Percentiles rank a stretch among this genome's conserved stretches.
phyloP scores from a whole-genome alignment of 768 basidiomycete genomes.

The Dentipellis sp. region DNA sequence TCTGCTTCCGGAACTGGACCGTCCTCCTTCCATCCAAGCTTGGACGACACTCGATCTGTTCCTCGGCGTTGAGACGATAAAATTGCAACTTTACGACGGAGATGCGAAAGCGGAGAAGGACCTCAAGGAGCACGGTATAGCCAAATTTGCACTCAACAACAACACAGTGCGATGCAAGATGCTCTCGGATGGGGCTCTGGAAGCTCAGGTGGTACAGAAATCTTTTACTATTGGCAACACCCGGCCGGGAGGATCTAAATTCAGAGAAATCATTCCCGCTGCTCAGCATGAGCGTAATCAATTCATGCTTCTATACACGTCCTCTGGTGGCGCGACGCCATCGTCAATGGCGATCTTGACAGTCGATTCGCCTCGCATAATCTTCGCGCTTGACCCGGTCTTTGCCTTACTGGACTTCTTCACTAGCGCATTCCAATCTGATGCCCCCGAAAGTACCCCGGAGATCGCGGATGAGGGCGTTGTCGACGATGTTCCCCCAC shows the following conservation, averaged over 20 bases:
- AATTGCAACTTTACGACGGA: slow-evolving; percentile 78
- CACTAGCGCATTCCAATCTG: slow-evolving; percentile 38
- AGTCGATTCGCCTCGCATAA: slow-evolving; percentile 86
- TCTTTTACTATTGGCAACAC: slow-evolving; percentile 92
- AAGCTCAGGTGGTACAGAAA: slow-evolving; percentile 80
- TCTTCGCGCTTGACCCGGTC: slow-evolving; percentile 88
- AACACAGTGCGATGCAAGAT: slow-evolving; percentile 74
- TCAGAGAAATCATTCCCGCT: slow-evolving; percentile 92
- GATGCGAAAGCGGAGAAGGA: slow-evolving; percentile 45
- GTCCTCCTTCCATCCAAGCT: slow-evolving; percentile 16
- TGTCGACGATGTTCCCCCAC: neutral
- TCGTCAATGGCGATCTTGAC: slow-evolving; percentile 74
- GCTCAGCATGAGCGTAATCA: slow-evolving; percentile 83
- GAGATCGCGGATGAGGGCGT: slow-evolving; percentile 8
- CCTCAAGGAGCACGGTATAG: slow-evolving; percentile 74
- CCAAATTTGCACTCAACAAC: slow-evolving; percentile 74
- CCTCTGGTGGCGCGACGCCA: slow-evolving; percentile 46
- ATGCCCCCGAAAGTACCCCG: slow-evolving; percentile 8
- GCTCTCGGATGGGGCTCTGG: slow-evolving; percentile 73
- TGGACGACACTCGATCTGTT: slow-evolving; percentile 70
- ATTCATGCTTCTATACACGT: slow-evolving; percentile 87
- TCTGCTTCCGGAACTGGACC: slow-evolving; percentile 54
- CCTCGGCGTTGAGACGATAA: slow-evolving; percentile 61
- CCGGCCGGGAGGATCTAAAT: slow-evolving; percentile 69
- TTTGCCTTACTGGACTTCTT: slow-evolving; percentile 87